These are phyloP conservation scores for Ailanthus altissimus DNA, from an alignment of 345 rosid species.

Conservation along the genomic window DNA sequence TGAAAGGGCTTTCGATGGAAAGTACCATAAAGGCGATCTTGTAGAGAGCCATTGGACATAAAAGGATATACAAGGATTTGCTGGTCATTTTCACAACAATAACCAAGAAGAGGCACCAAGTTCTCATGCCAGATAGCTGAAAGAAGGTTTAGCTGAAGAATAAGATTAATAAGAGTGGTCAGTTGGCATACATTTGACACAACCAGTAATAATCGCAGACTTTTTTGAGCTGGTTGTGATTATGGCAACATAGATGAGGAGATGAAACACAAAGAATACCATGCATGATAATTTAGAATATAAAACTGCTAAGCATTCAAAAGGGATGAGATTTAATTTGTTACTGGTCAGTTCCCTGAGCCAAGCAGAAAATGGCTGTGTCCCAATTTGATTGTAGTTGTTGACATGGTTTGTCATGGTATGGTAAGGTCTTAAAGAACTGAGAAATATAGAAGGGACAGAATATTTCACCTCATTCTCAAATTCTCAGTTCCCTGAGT, in stretches of 20 bases:
- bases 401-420: not conserved
- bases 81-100: conserved; percentile 63
- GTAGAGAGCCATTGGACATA: conserved; percentile 75
- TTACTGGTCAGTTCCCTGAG: not conserved
- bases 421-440: not conserved
- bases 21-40: conserved; percentile 72
- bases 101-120: conserved; percentile 71
- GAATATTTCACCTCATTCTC: conserved; percentile 50
- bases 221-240: not conserved
- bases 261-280: not conserved
- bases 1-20: not conserved
- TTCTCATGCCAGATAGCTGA: conserved; percentile 65
- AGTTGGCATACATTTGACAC: not conserved
- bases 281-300: not conserved
- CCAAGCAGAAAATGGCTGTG: not conserved
- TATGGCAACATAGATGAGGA: not conserved
- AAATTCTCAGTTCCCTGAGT: conserved; percentile 57
- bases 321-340: not conserved
- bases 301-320: not conserved
- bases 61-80: conserved; percentile 72
- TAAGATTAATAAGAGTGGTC: conserved; percentile 10
- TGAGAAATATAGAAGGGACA: not conserved
- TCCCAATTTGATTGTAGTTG: not conserved
- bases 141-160: conserved; percentile 62
- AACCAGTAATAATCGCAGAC: no score